phyloP scores from a whole-genome alignment of 2,329 filamentous ascomycete genomes.

The Paraphoma chrysanthemicola region DNA sequence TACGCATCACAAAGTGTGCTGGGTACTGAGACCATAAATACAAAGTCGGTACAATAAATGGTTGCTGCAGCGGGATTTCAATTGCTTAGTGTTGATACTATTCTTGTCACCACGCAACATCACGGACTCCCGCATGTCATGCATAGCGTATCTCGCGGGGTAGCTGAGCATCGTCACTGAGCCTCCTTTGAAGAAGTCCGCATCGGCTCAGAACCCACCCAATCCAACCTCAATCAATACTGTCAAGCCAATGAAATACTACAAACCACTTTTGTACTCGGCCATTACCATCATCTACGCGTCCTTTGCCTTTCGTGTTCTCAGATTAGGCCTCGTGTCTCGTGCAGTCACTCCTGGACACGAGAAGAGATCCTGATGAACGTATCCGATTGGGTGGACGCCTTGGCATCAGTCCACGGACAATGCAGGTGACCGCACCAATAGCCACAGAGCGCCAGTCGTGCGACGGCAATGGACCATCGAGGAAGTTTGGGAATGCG shows the following conservation, averaged over 20 bases:
- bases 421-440: no score
- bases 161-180: background rate
- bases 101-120: background rate
- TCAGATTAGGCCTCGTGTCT: constrained; percentile 17
- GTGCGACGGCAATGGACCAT: no score
- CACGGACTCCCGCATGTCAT: constrained; percentile 3
- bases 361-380: background rate
- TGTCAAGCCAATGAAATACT: constrained; percentile 17
- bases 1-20: no score
- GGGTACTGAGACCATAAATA: no score
- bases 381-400: background rate
- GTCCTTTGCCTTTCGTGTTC: constrained; percentile 23
- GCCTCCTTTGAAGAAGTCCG: no score
- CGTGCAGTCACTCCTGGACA: constrained; percentile 8
- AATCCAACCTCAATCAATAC: background rate
- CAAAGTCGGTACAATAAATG: no score
- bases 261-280: constrained; percentile 23
- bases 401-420: background rate
- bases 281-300: constrained; percentile 22
- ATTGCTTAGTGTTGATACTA: no score
- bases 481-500: no score
- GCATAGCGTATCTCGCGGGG: constrained; percentile 6
- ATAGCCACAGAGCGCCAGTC: no score
- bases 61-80: no score
- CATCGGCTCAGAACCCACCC: no score